These are phyloP conservation scores for Phytophthora tentaculata DNA, from an alignment of 352 stramenopile species.

Conservation along the genomic window DNA sequence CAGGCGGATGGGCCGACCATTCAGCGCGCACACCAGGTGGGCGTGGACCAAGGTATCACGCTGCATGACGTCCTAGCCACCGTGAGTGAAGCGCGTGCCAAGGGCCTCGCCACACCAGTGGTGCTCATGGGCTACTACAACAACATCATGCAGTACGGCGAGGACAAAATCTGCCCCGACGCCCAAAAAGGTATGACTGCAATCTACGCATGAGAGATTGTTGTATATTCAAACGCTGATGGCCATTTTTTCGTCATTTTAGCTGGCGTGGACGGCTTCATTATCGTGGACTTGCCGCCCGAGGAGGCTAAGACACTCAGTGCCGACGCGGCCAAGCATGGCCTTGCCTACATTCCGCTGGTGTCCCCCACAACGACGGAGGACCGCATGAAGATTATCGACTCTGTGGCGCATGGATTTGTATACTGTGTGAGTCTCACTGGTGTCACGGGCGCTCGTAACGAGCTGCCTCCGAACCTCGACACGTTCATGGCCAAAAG, in stretches of 20 bases:
- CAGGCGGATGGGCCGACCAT: constrained; percentile 98
- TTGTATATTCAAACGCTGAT: neutral
- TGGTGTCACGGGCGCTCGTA: constrained; percentile 94
- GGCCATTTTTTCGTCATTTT: neutral
- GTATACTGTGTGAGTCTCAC: constrained; percentile 90
- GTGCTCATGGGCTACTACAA: constrained; percentile 99
- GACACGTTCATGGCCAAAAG: constrained; percentile 93
- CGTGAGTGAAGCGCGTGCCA: constrained; percentile 88
- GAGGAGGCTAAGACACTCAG: constrained; percentile 94
- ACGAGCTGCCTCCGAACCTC: constrained; percentile 92
- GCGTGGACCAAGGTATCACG: constrained; percentile 94
- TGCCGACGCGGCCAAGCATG: constrained; percentile 88
- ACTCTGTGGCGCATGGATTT: constrained; percentile 78
- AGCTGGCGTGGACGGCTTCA: constrained; percentile 96
- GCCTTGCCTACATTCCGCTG: constrained; percentile 96
- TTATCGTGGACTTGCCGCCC: constrained; percentile 98
- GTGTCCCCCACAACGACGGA: constrained; percentile 98
- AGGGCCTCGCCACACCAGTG: constrained; percentile 94
- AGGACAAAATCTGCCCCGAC: constrained; percentile 90
- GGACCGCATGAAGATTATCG: constrained; percentile 89
- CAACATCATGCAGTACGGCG: constrained; percentile 97
- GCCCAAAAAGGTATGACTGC: constrained; percentile 62
- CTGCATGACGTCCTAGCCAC: constrained; percentile 94
- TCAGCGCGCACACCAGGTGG: constrained; percentile 94
- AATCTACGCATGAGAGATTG: constrained; percentile 15